Conservation (phyloP, 805 yeast species). For the Dipodascopsis tothii region DNA sequence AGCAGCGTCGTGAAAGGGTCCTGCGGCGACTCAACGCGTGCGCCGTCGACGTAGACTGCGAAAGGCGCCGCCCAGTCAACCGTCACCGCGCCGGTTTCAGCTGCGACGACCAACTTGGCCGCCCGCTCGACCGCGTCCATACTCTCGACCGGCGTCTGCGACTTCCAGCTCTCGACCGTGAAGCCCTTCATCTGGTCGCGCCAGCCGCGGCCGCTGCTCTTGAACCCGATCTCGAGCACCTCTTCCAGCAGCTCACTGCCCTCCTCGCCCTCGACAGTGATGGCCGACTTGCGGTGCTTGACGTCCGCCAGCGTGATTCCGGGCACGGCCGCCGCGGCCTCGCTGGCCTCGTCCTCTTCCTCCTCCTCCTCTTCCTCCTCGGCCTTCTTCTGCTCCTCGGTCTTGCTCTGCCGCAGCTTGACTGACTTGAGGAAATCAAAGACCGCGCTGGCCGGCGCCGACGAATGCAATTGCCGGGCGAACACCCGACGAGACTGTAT, state of each 20-base stretch:
- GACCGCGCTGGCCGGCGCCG: neutral
- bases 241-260: neutral
- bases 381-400: neutral
- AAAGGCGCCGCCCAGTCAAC: constrained; percentile 8
- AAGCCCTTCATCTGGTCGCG: constrained; percentile 3
- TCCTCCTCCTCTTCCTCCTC: constrained; percentile 3
- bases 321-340: neutral
- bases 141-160: constrained; percentile 4
- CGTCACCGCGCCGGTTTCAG: constrained; percentile 7
- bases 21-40: neutral
- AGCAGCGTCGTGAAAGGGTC: constrained; percentile 3
- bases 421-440: neutral
- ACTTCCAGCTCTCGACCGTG: constrained; percentile 9
- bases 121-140: constrained; percentile 1
- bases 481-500: too few relatives aligned
- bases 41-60: constrained; percentile 1
- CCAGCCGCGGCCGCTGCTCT: constrained; percentile 1
- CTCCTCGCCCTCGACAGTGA: neutral
- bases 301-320: constrained; percentile 8
- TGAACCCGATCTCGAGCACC: constrained; percentile 13
- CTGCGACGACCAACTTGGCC: constrained; percentile 12
- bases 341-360: neutral
- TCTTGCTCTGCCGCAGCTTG: neutral
- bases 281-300: constrained; percentile 7
- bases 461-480: neutral